Conservation (phyloP, 306 rosid species). For the Prunus mongolica region DNA sequence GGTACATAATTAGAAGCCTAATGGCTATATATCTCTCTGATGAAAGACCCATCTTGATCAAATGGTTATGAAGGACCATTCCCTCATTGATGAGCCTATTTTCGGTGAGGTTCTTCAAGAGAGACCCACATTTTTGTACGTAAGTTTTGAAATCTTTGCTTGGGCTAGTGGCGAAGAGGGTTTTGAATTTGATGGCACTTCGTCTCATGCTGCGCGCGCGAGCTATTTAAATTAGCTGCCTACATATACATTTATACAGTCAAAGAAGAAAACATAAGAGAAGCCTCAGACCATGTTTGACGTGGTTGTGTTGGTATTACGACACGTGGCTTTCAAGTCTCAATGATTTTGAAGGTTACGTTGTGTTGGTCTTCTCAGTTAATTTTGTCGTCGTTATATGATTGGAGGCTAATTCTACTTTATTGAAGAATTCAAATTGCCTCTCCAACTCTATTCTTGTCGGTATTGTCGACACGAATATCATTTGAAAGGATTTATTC, state of each 20-base stretch:
- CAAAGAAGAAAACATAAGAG: background rate
- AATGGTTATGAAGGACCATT: conserved; percentile 1
- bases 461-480: background rate
- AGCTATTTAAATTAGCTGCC: background rate
- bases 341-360: background rate
- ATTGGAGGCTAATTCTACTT: background rate
- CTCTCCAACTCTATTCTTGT: background rate
- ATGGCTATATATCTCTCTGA: conserved; percentile 11
- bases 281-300: background rate
- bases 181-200: background rate
- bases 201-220: background rate
- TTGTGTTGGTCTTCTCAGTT: background rate
- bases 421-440: background rate
- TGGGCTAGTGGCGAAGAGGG: background rate
- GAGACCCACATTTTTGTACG: background rate
- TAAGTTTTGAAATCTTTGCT: background rate
- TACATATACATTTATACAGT: background rate
- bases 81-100: background rate
- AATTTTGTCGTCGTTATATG: background rate
- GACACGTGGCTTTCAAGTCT: background rate
- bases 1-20: conserved; percentile 13
- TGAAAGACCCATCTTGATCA: conserved; percentile 19
- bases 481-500: background rate
- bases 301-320: background rate
- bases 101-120: background rate